phyloP scores from a whole-genome alignment of 257 asterid species.

The Solanum etuberosum region DNA sequence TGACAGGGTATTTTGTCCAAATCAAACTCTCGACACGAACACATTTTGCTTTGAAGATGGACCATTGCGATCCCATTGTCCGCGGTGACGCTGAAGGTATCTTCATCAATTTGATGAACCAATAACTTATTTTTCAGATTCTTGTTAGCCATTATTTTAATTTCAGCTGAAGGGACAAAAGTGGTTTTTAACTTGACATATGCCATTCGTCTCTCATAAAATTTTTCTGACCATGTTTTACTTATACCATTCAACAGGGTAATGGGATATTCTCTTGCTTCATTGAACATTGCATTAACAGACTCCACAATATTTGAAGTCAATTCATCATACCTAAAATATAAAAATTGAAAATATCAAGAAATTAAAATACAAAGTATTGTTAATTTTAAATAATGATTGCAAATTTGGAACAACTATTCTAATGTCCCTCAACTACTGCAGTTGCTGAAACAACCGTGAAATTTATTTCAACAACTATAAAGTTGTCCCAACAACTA shows the following conservation, averaged over 20 bases:
- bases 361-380: too few species aligned
- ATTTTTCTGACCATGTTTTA: not conserved
- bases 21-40: too few species aligned
- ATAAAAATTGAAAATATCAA: not conserved
- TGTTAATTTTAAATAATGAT: not conserved
- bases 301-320: not conserved
- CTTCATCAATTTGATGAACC: too few species aligned
- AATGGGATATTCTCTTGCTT: not conserved
- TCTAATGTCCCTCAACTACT: not conserved
- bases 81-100: too few species aligned
- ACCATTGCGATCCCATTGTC: too few species aligned
- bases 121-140: not conserved
- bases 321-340: not conserved
- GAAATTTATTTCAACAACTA: not conserved
- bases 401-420: not conserved
- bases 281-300: not conserved
- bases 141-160: not conserved
- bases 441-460: too few species aligned
- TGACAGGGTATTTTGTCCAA: too few species aligned
- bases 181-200: not conserved
- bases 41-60: too few species aligned
- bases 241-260: not conserved
- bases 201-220: not conserved
- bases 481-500: too few species aligned
- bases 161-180: not conserved